These are phyloP conservation scores for Fagus sylvatica DNA, from an alignment of 306 rosid species.

Conservation along the genomic window DNA sequence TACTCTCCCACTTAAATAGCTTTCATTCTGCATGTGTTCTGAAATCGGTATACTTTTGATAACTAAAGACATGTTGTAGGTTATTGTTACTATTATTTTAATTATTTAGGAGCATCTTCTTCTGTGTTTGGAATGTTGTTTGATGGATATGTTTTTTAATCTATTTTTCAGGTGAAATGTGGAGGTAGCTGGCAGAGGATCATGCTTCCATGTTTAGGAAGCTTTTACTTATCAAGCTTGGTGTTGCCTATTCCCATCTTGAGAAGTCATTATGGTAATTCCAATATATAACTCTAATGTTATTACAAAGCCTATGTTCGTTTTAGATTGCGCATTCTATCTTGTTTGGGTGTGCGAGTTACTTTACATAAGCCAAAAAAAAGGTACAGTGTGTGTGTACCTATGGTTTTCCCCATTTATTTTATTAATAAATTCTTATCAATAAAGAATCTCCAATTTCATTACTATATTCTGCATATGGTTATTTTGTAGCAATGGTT, in stretches of 20 bases:
- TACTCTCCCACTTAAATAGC: no score
- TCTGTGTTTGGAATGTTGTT: not conserved
- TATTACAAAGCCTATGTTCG: no score
- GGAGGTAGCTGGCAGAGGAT: not conserved
- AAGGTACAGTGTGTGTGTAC: not conserved
- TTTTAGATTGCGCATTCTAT: no score
- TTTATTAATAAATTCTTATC: not conserved
- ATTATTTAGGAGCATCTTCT: not conserved
- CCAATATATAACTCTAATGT: no score
- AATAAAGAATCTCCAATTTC: not conserved
- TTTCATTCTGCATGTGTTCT: not conserved
- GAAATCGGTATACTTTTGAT: not conserved
- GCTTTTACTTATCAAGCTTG: not conserved
- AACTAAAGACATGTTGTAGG: no score
- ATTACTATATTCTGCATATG: not conserved
- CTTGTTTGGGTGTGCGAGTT: no score
- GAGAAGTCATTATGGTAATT: no score
- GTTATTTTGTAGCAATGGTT: not conserved
- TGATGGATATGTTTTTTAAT: not conserved
- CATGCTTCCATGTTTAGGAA: not conserved
- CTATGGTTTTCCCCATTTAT: not conserved
- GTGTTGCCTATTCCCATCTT: not conserved
- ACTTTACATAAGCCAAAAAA: no score
- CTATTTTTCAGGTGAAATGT: constrained; percentile 1
- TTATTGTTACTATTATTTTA: not conserved